Evolutionary conservation across 2,329 filamentous ascomycete species (phyloP), one percentile per base, ranked within the genome.

Genomic region (Sphaceloma murrayae): DNA sequence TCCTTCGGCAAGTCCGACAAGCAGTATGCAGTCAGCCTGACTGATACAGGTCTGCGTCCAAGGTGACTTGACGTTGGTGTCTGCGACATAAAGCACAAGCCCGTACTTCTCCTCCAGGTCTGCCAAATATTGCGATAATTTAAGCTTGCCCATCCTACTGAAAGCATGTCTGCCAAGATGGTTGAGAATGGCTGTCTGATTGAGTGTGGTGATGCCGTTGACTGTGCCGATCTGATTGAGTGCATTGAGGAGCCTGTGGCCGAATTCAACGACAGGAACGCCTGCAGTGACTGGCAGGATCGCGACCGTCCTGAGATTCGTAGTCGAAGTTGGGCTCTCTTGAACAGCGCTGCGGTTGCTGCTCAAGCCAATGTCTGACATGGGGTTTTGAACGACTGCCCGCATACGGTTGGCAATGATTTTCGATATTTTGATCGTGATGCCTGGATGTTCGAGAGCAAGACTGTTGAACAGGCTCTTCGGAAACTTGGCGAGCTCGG

Each of bases 11-110:
- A 96, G 67, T 1, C 87, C 91, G 19, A 98, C 86, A 6, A 98
- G 72, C 5, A 98, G 72, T 51, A 98, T 95, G 53, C 88, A 95
- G 63, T 98, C 91, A 1, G 91, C 91, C 63, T 98, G 91, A 11
- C 83, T 82, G 52, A 98, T 95, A 60, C 93, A 98, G 0, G 91
- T 96, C 57, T 95, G 87, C 0, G 93, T 98, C 91, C 91, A 98
- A 0, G 89, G 88, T 1, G 93, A 86, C 55, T 94, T 96, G 55
- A 96, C 91, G 49, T 80, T 94, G 3, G 93, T 98, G 62, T 98
- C 91, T 42, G 89, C 91, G 47, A 98, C 81, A 58, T 98, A 98
- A 5, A 98, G 71, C 1, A 98, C 87, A 54, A 98, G 77, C 1
- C 89, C 87, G 55, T 94, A 96, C 60, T 94, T 94, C 64, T 98